Base-by-base conservation (phyloP, 768 basidiomycete genomes). In the Harrya chromipes region DNA sequence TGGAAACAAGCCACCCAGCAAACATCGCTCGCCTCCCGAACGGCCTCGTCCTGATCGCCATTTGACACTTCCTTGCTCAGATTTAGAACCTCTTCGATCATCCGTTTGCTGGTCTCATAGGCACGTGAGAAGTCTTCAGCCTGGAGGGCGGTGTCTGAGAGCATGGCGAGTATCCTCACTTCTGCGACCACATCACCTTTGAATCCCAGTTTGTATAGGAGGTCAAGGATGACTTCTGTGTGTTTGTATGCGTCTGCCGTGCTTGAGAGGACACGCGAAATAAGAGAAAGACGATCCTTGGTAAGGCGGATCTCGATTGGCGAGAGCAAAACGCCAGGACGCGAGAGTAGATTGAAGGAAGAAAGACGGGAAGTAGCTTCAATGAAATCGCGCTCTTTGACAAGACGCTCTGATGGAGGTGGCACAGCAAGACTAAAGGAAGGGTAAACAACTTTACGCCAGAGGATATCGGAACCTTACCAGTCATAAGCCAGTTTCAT, bases 401-500 rank as follows among this genome's bases (percentile, higher is more conserved):
- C 57, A 47, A 94, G 75, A 0, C 73, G 74, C 16, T 82, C 78
- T 0, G 92, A 85, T 4, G 74, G 68, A 6, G 72, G 73, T 1
- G 89, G 83, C 12, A 97, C 88, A 43, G 84, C 74, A 46, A 98
- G 75, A 60, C 95, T 97, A 60, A 47, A 45, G 24, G 46, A 49
- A 21, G 51, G 21, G 37, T 61, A 36, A 58, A 50, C 20, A 3
- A 42, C 21, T 39, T 41, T 39, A 5, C 21, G 12, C 20, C 27
- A 14, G 14, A 20, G 9, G 24, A 0, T 34, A 24, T 31, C 11
- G 12, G 29, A 31, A 24, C 34, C 60, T 53, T 66, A 97, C 95
- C 97, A 98, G 49, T 95, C 91, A 67, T 94, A 94, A 1, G 97
- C 97, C 42, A 92, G 74, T 66, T 93, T 95, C 94, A 99, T 97